Percentiles rank a stretch among this genome's conserved stretches.
Conservation (phyloP, 2,329 filamentous ascomycete species). For the Pseudogymnoascus sp. region DNA sequence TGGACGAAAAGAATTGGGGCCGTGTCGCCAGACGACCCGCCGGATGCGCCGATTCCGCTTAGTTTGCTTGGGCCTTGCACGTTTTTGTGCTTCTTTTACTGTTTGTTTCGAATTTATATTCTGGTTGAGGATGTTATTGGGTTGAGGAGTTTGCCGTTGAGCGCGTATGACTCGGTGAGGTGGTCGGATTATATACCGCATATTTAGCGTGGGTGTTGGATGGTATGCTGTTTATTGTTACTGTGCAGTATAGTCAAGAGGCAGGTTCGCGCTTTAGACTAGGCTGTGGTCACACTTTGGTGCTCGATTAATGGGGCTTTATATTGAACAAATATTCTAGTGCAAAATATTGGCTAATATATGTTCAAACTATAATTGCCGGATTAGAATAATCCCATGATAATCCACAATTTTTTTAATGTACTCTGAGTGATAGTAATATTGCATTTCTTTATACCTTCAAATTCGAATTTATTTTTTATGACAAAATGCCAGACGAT, state of each 20-base stretch:
- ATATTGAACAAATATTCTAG: too few species aligned
- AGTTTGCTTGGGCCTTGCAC: background rate
- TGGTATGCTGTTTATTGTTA: background rate
- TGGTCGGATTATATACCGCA: slow-evolving; percentile 14
- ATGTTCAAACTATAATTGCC: too few species aligned
- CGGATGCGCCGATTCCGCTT: background rate
- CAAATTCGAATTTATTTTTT: background rate
- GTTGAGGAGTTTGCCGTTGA: slow-evolving; percentile 6
- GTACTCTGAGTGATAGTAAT: too few species aligned
- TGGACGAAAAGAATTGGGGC: background rate
- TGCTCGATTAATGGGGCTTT: too few species aligned
- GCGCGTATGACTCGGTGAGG: slow-evolving; percentile 13
- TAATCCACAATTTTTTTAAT: too few species aligned
- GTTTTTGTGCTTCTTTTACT: background rate
- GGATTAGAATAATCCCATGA: too few species aligned
- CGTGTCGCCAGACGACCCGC: background rate
- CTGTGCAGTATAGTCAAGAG: too few species aligned
- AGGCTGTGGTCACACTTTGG: too few species aligned
- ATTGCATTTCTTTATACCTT: too few species aligned
- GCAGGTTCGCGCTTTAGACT: too few species aligned
- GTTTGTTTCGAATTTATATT: slow-evolving; percentile 2
- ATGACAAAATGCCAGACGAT: background rate
- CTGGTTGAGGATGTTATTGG: slow-evolving; percentile 9
- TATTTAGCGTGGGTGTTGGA: background rate
- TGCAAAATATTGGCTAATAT: too few species aligned